phyloP scores from a whole-genome alignment of 2,329 filamentous ascomycete genomes.

The Cordyceps javanica region DNA sequence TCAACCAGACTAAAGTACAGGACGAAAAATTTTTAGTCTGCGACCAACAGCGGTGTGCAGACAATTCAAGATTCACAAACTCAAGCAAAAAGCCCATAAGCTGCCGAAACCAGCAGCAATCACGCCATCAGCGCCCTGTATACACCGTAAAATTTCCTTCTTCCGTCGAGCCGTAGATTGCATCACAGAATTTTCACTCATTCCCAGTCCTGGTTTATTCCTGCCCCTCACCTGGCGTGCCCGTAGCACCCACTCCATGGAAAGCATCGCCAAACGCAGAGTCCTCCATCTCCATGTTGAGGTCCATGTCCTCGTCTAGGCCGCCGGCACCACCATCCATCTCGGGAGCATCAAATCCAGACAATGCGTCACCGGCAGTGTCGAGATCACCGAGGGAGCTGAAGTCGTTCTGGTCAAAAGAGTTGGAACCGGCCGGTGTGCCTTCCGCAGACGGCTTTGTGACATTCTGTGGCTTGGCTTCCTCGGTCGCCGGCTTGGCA shows the following conservation, averaged over 20 bases:
- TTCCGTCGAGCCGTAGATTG: not conserved
- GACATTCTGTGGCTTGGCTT: constrained; percentile 18
- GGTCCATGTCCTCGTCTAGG: constrained; percentile 49
- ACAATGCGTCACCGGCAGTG: constrained; percentile 65
- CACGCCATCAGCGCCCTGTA: constrained; percentile 9
- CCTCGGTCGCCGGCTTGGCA: constrained; percentile 17
- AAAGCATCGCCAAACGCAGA: constrained; percentile 82
- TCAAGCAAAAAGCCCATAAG: not conserved
- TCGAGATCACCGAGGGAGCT: constrained; percentile 60
- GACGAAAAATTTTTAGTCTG: not conserved
- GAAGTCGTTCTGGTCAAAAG: constrained; percentile 54
- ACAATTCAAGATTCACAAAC: not conserved
- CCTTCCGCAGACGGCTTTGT: constrained; percentile 38
- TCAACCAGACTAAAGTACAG: constrained; percentile 2
- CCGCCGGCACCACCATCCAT: constrained; percentile 38
- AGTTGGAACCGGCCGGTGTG: constrained; percentile 38
- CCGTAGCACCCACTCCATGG: constrained; percentile 48
- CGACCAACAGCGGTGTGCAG: not conserved
- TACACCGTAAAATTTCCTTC: not conserved
- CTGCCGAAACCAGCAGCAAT: constrained; percentile 4
- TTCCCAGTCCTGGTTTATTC: constrained; percentile 15
- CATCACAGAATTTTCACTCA: not conserved
- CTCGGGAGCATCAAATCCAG: constrained; percentile 57
- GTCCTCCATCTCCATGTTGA: constrained; percentile 66
- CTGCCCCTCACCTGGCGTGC: constrained; percentile 7